phyloP scores from a whole-genome alignment of 345 rosid genomes.

The Gossypium longicalyx region DNA sequence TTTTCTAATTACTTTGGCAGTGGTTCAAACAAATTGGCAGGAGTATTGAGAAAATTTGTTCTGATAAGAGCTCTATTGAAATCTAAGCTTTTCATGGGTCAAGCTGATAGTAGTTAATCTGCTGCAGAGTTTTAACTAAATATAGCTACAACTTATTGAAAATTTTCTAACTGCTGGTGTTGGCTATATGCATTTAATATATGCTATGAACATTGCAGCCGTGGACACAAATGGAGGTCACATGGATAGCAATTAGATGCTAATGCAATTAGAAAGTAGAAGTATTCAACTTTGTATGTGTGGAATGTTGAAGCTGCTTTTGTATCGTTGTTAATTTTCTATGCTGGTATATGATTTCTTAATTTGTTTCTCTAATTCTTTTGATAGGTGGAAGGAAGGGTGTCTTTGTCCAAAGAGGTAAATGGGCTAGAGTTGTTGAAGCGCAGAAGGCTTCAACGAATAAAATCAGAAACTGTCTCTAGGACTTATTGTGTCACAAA shows the following conservation, averaged over 20 bases:
- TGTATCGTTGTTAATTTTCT: background rate
- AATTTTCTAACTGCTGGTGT: background rate
- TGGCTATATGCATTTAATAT: too few relatives aligned
- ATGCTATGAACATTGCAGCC: too few relatives aligned
- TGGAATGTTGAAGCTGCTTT: slow-evolving; percentile 18
- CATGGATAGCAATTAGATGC: background rate
- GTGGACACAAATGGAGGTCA: background rate
- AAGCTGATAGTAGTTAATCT: background rate
- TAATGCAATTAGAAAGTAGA: background rate
- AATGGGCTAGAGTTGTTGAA: slow-evolving; percentile 76
- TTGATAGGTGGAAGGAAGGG: slow-evolving; percentile 92
- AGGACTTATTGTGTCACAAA: slow-evolving; percentile 38
- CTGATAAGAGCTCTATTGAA: background rate
- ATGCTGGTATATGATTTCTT: background rate
- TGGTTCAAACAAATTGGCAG: background rate
- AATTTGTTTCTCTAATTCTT: slow-evolving; percentile 16
- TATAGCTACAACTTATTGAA: background rate
- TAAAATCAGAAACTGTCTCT: slow-evolving; percentile 48
- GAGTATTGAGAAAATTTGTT: background rate
- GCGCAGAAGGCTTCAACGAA: slow-evolving; percentile 70
- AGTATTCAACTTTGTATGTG: background rate
- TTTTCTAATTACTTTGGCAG: background rate
- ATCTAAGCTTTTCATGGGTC: background rate
- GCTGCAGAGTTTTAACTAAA: background rate
- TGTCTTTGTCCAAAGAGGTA: slow-evolving; percentile 60